phyloP scores from a whole-genome alignment of 2,329 filamentous ascomycete species.

The Aphanoascus verrucosus region DNA sequence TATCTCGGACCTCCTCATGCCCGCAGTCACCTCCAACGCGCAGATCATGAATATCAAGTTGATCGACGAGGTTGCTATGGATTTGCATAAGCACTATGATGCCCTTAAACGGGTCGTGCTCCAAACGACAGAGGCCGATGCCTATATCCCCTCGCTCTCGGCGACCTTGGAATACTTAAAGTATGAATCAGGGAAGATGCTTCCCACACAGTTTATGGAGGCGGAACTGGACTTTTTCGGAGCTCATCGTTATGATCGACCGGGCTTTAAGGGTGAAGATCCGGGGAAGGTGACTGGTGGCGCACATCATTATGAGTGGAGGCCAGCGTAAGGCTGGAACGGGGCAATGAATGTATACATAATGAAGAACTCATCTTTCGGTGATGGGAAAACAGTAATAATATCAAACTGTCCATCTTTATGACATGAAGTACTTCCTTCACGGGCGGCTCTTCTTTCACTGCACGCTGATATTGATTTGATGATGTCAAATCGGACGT shows the following conservation, averaged over 20 bases:
- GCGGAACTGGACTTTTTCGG: slow-evolving; percentile 63
- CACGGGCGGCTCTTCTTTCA: too few relatives aligned
- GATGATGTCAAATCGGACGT: too few relatives aligned
- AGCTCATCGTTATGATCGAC: slow-evolving; percentile 51
- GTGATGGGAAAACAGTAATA: too few relatives aligned
- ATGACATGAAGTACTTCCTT: too few relatives aligned
- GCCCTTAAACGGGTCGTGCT: slow-evolving; percentile 48
- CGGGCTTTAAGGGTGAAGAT: slow-evolving; percentile 42
- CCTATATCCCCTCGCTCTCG: slow-evolving; percentile 50
- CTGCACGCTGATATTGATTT: too few relatives aligned
- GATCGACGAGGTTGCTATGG: slow-evolving; percentile 41
- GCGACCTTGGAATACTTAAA: slow-evolving; percentile 58
- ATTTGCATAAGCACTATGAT: slow-evolving; percentile 43
- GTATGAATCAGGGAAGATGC: slow-evolving; percentile 46
- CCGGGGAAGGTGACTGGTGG: slow-evolving; percentile 45
- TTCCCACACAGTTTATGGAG: slow-evolving; percentile 60
- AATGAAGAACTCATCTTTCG: neutral
- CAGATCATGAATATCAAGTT: slow-evolving; percentile 30
- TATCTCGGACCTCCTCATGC: slow-evolving; percentile 49
- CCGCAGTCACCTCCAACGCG: slow-evolving; percentile 21
- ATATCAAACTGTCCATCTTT: too few relatives aligned
- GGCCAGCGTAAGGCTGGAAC: slow-evolving; percentile 28
- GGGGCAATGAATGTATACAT: neutral
- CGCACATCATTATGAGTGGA: slow-evolving; percentile 55
- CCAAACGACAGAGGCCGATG: slow-evolving; percentile 46